These are phyloP conservation scores for Aspergillus tubingensis DNA, from an alignment of 2,329 filamentous ascomycete genomes.

Conservation along the genomic window DNA sequence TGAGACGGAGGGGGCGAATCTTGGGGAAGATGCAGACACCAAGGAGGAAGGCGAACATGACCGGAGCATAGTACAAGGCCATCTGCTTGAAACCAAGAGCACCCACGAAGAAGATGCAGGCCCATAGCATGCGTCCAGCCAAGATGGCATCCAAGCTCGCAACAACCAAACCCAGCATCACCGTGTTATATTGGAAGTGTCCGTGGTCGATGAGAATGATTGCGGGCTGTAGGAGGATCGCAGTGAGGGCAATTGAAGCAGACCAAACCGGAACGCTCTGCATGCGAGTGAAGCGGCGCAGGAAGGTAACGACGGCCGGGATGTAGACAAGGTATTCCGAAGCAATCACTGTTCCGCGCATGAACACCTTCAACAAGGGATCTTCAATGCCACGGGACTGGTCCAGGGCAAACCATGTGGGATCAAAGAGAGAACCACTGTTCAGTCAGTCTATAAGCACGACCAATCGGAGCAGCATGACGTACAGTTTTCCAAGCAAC, in stretches of 20 bases:
- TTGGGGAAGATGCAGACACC: slow-evolving; percentile 80
- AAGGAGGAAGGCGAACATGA: slow-evolving; percentile 86
- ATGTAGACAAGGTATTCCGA: slow-evolving; percentile 91
- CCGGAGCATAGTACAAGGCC: slow-evolving; percentile 95
- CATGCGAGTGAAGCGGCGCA: slow-evolving; percentile 75
- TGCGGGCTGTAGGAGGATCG: slow-evolving; percentile 87
- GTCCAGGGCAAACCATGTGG: slow-evolving; percentile 83
- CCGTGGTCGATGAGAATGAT: slow-evolving; percentile 92
- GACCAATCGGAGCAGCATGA: slow-evolving; percentile 17
- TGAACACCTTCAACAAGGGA: slow-evolving; percentile 82
- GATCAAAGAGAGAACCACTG: slow-evolving; percentile 73
- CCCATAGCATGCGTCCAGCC: slow-evolving; percentile 81
- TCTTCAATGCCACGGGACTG: slow-evolving; percentile 81
- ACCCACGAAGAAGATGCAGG: slow-evolving; percentile 88
- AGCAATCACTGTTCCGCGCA: slow-evolving; percentile 86
- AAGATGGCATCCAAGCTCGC: slow-evolving; percentile 87
- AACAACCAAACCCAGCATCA: slow-evolving; percentile 91
- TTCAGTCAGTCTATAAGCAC: slow-evolving; percentile 17
- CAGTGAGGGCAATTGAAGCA: slow-evolving; percentile 79
- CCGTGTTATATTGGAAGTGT: slow-evolving; percentile 97
- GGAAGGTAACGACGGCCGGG: slow-evolving; percentile 81
- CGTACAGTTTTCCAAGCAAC: slow-evolving; percentile 79
- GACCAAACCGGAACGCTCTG: slow-evolving; percentile 80
- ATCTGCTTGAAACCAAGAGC: slow-evolving; percentile 99
- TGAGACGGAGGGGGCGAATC: slow-evolving; percentile 66